phyloP scores from a whole-genome alignment of 2,329 filamentous ascomycete species.

The Lachnellula occidentalis region DNA sequence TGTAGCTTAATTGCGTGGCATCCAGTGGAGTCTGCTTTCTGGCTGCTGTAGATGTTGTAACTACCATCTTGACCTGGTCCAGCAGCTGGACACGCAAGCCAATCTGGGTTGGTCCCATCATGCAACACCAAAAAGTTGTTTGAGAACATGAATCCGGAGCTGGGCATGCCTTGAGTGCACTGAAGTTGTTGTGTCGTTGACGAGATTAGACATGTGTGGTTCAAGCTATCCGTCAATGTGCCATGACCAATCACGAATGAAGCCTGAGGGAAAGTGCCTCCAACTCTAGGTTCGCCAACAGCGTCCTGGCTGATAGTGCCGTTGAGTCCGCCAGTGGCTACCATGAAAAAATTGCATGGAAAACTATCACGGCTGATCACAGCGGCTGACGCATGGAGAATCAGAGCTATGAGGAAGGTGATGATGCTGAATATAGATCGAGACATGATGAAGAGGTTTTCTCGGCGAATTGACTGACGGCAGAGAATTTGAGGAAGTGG shows the following conservation, averaged over 20 bases:
- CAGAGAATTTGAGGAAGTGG: neutral
- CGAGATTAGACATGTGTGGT: constrained; percentile 24
- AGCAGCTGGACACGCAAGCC: constrained; percentile 23
- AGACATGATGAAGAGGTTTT: neutral
- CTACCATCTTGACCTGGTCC: constrained; percentile 25
- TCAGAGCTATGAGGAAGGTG: constrained; percentile 6
- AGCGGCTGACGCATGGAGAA: constrained; percentile 13
- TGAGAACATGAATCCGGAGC: constrained; percentile 18
- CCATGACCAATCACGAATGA: constrained; percentile 20
- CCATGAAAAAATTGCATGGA: constrained; percentile 25
- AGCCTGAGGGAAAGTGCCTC: constrained; percentile 19
- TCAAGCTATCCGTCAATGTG: constrained; percentile 16
- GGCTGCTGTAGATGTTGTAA: constrained; percentile 23
- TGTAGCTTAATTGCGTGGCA: constrained; percentile 23
- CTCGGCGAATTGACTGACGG: neutral
- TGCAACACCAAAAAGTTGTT: constrained; percentile 18
- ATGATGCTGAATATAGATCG: neutral
- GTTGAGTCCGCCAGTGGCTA: constrained; percentile 19
- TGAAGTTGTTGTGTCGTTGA: constrained; percentile 21
- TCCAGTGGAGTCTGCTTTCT: constrained; percentile 18
- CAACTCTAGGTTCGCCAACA: constrained; percentile 25
- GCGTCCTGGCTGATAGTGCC: constrained; percentile 18
- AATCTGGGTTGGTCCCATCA: constrained; percentile 14
- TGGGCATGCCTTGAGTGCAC: constrained; percentile 16
- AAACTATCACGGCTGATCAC: constrained; percentile 15